Base-by-base conservation (phyloP, 192 early-diverging fungal species). In the Backusella tarrabulga region DNA sequence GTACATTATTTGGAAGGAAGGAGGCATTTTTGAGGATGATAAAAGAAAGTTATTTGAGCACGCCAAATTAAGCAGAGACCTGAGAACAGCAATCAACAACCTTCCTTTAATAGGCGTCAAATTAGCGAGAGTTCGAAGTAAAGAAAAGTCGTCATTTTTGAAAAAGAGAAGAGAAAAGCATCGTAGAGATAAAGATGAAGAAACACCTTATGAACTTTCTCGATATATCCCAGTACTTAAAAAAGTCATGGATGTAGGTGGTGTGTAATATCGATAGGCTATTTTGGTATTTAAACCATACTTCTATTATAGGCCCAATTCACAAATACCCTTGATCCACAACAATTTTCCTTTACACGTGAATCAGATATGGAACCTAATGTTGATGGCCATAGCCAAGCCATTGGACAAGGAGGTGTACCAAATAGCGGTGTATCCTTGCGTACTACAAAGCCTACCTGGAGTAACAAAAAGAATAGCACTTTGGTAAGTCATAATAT, bases 1-100 rank as follows among this genome's bases (percentile, higher is more conserved):
- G 19, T 96, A 96, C 72, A 91, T 93, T 34, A 93, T 95, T 60
- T 91, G 76, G 60, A 77, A 92, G 14, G 88, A 93, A 74, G 90
- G 92, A 23, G 93, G 94, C 26, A 88, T 95, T 15, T 85, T 88
- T 36, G 93, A 94, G 63, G 90, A 90, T 35, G 95, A 97, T 72
- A 83, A 91, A 11, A 87, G 92, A 15, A 88, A 90, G 60, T 77
- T 97, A 26, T 76, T 95, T 56, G 89, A 88, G n/a, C 90, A 90
- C 60, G 91, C 95, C 29, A 89, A 90, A 71, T 80, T 97, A 14
- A 84, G 86, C 1, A 76, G 85, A 17, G 89, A 92, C 54, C 88
- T 92, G 21, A 90, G 89, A 3, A 94, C 95, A 35, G 94, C 93
- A 0, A 88, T 97, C 42, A 91, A 88, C 32, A 97, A 97, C 75